Evolutionary conservation across 129 eudicot genomes (phyloP).

Genomic region (Oenanthe sinensis): DNA sequence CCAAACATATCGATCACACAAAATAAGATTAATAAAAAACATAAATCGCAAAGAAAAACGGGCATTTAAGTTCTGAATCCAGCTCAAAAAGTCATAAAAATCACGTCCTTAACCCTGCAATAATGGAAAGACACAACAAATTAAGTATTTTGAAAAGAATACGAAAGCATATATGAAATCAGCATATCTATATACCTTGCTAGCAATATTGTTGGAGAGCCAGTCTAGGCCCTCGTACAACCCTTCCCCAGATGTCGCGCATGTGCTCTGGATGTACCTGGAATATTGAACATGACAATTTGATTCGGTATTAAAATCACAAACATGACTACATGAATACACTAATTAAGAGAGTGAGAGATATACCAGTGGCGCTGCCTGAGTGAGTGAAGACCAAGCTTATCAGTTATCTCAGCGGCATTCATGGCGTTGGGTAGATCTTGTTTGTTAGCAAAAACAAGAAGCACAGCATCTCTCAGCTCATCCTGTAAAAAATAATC

Average conservation of each 20-base stretch:
- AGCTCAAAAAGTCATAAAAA: background rate
- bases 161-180: background rate
- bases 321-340: background rate
- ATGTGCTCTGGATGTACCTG: constrained; percentile 45
- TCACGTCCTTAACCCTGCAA: constrained; percentile 15
- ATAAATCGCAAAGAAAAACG: constrained; percentile 6
- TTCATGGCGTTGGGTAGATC: constrained; percentile 39
- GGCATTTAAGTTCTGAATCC: constrained; percentile 3
- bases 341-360: background rate
- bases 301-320: background rate
- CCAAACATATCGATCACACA: background rate
- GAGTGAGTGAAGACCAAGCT: constrained; percentile 33
- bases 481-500: constrained; percentile 18
- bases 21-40: background rate
- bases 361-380: constrained; percentile 34
- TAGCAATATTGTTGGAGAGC: constrained; percentile 40
- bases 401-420: constrained; percentile 34
- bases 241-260: constrained; percentile 37
- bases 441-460: constrained; percentile 37
- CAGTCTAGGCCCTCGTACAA: constrained; percentile 36
- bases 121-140: background rate
- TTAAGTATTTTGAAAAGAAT: background rate
- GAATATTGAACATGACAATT: background rate
- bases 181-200: constrained; percentile 18
- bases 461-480: constrained; percentile 30